Base-by-base conservation (phyloP, 164 flowering plant species). In the Berberis thunbergii region DNA sequence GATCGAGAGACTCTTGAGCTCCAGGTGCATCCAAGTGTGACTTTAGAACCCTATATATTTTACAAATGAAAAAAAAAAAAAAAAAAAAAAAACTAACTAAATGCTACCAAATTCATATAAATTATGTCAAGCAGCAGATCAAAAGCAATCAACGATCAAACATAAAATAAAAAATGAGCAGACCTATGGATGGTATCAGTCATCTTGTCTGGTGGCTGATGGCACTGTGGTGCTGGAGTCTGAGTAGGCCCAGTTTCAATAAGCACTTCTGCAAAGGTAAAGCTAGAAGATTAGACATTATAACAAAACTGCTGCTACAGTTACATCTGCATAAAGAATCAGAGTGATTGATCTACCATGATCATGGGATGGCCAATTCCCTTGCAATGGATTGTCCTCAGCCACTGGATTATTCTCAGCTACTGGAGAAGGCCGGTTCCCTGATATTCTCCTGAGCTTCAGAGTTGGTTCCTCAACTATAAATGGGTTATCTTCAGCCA, bases 181-280 rank as follows among this genome's bases (percentile, higher is more conserved):
- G 10, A 81, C 84, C 54, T 77, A 69, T 79, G 64, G 66, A 89
- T 82, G 10, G 78, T 64, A 55, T 85, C 80, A 1, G 96, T 84
- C 49, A 83, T 74, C 65, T 75, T 74, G 72, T 86, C 88, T 45
- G 76, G 49, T 52, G 82, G 75, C 9, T 70, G 81, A 69, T 68
- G 63, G 41, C 42, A 48, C 38, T 58, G 40, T 41, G 74, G 82
- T 46, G 56, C 55, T 48, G 78, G 96, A 58, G 91, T 86, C 70
- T 80, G 97, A 44, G 98, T 86, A 7, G 86, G 91, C 48, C 77
- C 91, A 49, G 98, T 90, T n/a, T 93, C 98, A 66, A 78, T 80
- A 69, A 88, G 54, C 44, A 78, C 67, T 13, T 88, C 92, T 88
- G 87, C 55, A 59, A 67, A 2, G 45, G 53, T 11, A n/a, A 60